These are phyloP conservation scores for Pisolithus tinctorius DNA, from an alignment of 768 basidiomycete species.

Conservation along the genomic window DNA sequence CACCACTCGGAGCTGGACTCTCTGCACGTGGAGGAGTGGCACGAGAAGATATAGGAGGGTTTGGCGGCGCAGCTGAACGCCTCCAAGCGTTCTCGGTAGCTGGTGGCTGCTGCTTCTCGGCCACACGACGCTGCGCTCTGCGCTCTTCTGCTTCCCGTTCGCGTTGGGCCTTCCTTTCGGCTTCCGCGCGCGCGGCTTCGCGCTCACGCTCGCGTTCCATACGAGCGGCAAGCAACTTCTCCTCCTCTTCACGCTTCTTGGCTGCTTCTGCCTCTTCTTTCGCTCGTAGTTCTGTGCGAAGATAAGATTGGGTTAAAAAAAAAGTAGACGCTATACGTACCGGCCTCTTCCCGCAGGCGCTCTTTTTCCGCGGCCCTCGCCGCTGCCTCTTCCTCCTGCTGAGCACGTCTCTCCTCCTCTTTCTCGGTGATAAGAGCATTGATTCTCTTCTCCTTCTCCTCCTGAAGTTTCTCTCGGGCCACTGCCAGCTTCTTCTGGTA, in stretches of 20 bases:
- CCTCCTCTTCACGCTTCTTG: constrained; percentile 59
- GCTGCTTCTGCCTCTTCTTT: constrained; percentile 51
- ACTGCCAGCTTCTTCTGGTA: constrained; percentile 50
- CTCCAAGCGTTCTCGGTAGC: constrained; percentile 22
- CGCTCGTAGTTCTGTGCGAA: constrained; percentile 41
- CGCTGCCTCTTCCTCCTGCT: constrained; percentile 19
- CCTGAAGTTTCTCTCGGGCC: constrained; percentile 65
- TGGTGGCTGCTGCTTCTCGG: constrained; percentile 26
- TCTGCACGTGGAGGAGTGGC: constrained; percentile 43
- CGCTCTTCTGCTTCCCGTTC: constrained; percentile 64
- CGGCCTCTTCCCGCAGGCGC: constrained; percentile 40
- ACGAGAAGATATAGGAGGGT: constrained; percentile 18
- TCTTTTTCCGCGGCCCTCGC: constrained; percentile 32
- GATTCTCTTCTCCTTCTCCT: constrained; percentile 75
- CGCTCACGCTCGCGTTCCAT: constrained; percentile 47
- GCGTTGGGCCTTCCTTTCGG: constrained; percentile 52
- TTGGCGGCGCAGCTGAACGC: constrained; percentile 9
- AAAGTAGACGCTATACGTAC: constrained; percentile 31
- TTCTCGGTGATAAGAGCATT: constrained; percentile 53
- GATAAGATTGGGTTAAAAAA: constrained; percentile 8
- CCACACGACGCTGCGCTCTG: constrained; percentile 32
- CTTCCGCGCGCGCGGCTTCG: constrained; percentile 45
- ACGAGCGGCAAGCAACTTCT: constrained; percentile 42
- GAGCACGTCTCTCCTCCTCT: constrained; percentile 35
- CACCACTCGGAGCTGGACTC: constrained; percentile 41